A percentile compares a stretch with the other conserved stretches of the same genome.
Conservation (phyloP, 306 rosid species). For the Trichosanthes cucumerina region DNA sequence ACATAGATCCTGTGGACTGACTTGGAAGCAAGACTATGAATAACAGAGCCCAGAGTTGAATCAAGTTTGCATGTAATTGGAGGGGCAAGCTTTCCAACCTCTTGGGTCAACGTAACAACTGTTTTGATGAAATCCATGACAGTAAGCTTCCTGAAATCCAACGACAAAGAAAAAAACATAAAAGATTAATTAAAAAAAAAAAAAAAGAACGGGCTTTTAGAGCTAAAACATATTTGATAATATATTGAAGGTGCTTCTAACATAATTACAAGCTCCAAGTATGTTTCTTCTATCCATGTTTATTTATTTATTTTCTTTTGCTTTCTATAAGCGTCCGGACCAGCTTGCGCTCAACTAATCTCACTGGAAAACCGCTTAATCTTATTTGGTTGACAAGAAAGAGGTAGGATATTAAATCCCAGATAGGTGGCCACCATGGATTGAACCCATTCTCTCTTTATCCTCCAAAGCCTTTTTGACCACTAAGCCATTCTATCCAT, state of each 20-base stretch:
- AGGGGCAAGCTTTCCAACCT: slow-evolving; percentile 29
- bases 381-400: too few relatives aligned
- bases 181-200: neutral
- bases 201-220: neutral
- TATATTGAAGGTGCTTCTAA: neutral
- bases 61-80: slow-evolving; percentile 64
- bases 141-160: slow-evolving; percentile 57
- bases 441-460: too few relatives aligned
- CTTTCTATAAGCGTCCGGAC: too few relatives aligned
- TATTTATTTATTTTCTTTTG: neutral
- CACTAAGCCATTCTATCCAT: neutral
- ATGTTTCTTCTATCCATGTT: neutral
- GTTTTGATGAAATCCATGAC: slow-evolving; percentile 56
- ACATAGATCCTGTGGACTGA: slow-evolving; percentile 75
- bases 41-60: slow-evolving; percentile 48
- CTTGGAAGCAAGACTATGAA: slow-evolving; percentile 57
- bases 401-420: too few relatives aligned
- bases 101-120: slow-evolving; percentile 22
- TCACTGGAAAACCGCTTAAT: too few relatives aligned
- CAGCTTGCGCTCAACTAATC: too few relatives aligned
- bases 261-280: neutral
- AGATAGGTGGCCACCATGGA: too few relatives aligned
- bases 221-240: neutral
- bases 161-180: neutral
- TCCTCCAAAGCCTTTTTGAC: too few relatives aligned